Base-by-base conservation (phyloP, 495 filamentous ascomycete species). In the Mytilinidion resinicola region DNA sequence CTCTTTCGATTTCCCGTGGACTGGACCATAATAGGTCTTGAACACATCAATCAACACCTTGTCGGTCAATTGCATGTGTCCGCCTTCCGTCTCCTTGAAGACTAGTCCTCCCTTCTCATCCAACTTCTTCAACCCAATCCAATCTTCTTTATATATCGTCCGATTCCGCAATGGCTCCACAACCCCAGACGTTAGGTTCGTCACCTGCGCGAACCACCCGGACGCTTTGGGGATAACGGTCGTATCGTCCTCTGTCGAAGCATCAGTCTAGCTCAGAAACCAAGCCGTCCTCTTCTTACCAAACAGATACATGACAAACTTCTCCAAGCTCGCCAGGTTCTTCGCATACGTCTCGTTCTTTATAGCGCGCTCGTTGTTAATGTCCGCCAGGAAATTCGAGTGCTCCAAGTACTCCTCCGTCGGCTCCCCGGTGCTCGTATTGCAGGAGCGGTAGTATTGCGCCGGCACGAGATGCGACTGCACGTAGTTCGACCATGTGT, bases 331-430 rank as follows among this genome's bases (percentile, higher is more conserved):
- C 30, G 72, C 77, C 54, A 99, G 69, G 69, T 90, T 86, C 65
- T 79, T 70, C 70, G 79, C 85, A 71, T 97, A 97, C 8, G 73
- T 79, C 43, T 68, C 63, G 62, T 91, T 96, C 79, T 92, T 96
- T 53, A 67, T 21, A 38, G 53, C 69, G 2, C 95, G 79, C 80
- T 97, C 93, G 68, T 96, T 96, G 73, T 99, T 99, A 72, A 97
- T 85, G 71, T 97, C 92, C n/a, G 92, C 93, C n/a, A 99, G 77
- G 71, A 92, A 96, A 67, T 91, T 95, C 68, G 89, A 93, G 69
- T 85, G 60, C 65, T 88, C 84, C 15, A 96, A 78, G 69, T 96
- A 98, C 35, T 72, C 67, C 4, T 86, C 85, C 55, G 57, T 55
- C 17, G 89, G 71, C 60, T 90, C 80, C 1, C 72, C 75, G 4